Conservation (phyloP, 1,284 basidiomycete genomes). For the Apiotrichum mycotoxinovorans region DNA sequence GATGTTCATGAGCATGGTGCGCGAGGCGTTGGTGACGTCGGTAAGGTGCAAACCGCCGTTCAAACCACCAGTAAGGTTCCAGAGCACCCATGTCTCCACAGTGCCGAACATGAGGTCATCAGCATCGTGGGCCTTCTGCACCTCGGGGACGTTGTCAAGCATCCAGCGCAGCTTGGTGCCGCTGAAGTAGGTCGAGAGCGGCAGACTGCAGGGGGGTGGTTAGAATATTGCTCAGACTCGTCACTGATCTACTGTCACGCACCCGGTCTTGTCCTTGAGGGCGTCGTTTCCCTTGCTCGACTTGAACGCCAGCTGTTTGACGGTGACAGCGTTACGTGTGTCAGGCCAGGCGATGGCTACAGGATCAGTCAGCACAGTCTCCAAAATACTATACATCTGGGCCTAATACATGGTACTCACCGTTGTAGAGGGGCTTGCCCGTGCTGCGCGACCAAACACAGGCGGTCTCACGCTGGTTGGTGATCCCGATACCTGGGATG, state of each 20-base stretch:
- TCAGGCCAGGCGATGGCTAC: constrained; percentile 93
- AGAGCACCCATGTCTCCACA: constrained; percentile 76
- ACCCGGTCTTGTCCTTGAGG: constrained; percentile 19
- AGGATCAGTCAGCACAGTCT: background rate
- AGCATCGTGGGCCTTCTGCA: constrained; percentile 72
- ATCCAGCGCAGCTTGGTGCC: constrained; percentile 96
- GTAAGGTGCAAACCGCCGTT: constrained; percentile 73
- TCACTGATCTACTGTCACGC: background rate
- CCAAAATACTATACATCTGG: background rate
- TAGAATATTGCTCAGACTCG: too few species aligned
- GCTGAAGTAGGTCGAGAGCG: constrained; percentile 95
- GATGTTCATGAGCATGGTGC: constrained; percentile 87
- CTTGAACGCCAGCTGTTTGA: constrained; percentile 13
- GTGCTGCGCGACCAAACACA: constrained; percentile 89
- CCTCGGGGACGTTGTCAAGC: constrained; percentile 80
- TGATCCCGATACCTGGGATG: constrained; percentile 83
- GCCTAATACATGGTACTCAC: constrained; percentile 6
- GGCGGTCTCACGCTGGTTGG: constrained; percentile 95
- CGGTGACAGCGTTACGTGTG: constrained; percentile 58
- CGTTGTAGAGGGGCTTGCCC: constrained; percentile 75
- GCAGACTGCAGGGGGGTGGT: constrained; percentile 54
- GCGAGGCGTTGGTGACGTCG: constrained; percentile 95
- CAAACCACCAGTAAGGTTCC: constrained; percentile 80
- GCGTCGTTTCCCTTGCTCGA: constrained; percentile 7
- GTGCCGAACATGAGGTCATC: constrained; percentile 89